Conservation (phyloP, 2,329 filamentous ascomycete genomes). For the Aspergillus latus region DNA sequence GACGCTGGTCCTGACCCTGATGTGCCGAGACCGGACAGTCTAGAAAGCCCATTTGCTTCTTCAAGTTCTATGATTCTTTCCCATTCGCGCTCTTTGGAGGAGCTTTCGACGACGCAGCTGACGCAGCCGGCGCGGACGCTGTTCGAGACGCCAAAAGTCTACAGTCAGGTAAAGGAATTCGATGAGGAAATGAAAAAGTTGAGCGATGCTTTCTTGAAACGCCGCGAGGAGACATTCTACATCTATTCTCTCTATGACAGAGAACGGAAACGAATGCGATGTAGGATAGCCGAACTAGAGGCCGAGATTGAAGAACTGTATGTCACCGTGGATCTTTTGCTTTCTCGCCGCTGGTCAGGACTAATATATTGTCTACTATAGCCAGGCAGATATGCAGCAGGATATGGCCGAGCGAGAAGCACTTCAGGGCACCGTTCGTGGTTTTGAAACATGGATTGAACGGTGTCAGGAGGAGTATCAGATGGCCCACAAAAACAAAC, state of each 20-base stretch:
- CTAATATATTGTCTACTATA: constrained; percentile 7
- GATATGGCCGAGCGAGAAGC: constrained; percentile 37
- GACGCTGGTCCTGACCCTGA: neutral
- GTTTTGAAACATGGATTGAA: constrained; percentile 35
- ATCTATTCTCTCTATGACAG: constrained; percentile 62
- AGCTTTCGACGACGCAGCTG: neutral
- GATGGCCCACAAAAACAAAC: constrained; percentile 2
- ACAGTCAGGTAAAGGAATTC: constrained; percentile 25
- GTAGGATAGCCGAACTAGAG: constrained; percentile 62
- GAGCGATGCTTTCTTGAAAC: constrained; percentile 6
- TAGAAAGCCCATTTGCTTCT: neutral
- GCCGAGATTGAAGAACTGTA: constrained; percentile 60
- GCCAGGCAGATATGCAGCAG: constrained; percentile 34
- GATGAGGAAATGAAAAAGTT: constrained; percentile 23
- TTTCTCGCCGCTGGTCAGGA: neutral
- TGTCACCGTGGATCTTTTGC: neutral
- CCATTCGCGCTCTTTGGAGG: neutral
- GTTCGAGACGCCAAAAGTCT: constrained; percentile 23
- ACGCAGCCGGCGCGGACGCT: neutral
- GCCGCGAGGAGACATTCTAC: constrained; percentile 48
- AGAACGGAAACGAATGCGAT: constrained; percentile 57
- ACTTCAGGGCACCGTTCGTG: constrained; percentile 38
- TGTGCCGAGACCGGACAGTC: neutral
- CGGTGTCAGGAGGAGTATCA: constrained; percentile 28
- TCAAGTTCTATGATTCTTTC: neutral